A percentile compares a stretch with the other conserved stretches of the same genome.
phyloP scores from a whole-genome alignment of 176 grass and related monocot species.

The Carex parvula region DNA sequence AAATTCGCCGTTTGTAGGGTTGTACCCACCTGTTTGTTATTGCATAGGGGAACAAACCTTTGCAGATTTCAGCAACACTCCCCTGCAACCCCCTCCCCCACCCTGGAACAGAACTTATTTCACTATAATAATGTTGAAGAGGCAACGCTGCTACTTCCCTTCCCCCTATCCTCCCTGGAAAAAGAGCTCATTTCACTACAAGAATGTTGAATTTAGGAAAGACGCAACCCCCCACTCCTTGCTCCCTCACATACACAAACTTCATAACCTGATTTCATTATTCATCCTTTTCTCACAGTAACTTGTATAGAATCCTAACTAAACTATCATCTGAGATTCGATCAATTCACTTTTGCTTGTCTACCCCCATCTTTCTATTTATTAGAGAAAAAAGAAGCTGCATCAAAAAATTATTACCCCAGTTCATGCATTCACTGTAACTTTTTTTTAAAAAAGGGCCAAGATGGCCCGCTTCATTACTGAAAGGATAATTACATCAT shows the following conservation, averaged over 20 bases:
- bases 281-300: background rate
- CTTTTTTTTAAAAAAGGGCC: background rate
- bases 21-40: too few species aligned
- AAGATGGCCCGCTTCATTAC: too few species aligned
- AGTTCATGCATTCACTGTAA: background rate
- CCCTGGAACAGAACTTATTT: too few species aligned
- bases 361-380: background rate
- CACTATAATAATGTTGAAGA: too few species aligned
- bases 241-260: background rate
- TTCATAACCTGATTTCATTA: background rate
- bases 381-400: background rate
- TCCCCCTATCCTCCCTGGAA: too few species aligned
- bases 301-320: background rate
- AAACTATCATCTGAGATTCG: background rate
- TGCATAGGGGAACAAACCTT: too few species aligned
- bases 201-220: too few species aligned
- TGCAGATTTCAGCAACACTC: too few species aligned
- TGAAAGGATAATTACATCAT: too few species aligned
- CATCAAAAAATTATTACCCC: background rate
- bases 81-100: too few species aligned
- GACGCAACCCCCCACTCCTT: background rate
- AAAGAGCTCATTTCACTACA: too few species aligned
- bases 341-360: background rate
- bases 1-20: background rate
- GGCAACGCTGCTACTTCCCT: too few species aligned